Conservation (phyloP, 352 stramenopile species). For the Phytophthora cryptogea region DNA sequence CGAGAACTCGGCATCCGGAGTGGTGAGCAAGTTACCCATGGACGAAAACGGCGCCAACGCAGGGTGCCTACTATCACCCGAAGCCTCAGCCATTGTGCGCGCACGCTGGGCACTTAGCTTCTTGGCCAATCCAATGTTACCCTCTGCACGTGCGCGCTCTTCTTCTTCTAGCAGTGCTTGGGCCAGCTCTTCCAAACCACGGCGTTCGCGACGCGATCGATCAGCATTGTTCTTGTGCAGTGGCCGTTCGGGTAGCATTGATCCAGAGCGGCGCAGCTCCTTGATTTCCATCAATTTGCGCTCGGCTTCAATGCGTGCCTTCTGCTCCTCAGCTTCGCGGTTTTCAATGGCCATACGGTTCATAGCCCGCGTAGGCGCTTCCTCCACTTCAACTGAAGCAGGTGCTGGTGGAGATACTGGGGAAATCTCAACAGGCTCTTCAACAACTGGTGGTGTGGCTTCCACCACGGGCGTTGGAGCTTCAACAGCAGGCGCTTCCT, state of each 20-base stretch:
- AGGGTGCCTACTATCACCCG: constrained; percentile 40
- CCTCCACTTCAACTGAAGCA: constrained; percentile 24
- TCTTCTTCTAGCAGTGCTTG: constrained; percentile 80
- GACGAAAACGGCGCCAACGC: constrained; percentile 47
- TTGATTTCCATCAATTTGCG: constrained; percentile 85
- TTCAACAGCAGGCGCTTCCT: not conserved
- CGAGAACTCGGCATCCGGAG: constrained; percentile 16
- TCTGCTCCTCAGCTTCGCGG: constrained; percentile 72
- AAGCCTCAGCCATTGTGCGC: constrained; percentile 68
- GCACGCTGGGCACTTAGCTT: constrained; percentile 80
- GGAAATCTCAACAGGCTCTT: constrained; percentile 9
- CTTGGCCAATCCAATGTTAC: constrained; percentile 74
- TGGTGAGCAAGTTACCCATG: constrained; percentile 45
- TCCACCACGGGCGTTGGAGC: constrained; percentile 20
- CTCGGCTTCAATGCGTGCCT: constrained; percentile 78
- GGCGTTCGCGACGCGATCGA: constrained; percentile 69
- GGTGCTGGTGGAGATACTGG: constrained; percentile 21
- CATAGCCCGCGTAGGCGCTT: constrained; percentile 34
- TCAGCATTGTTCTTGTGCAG: constrained; percentile 61
- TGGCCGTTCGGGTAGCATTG: constrained; percentile 64
- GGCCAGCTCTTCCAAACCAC: constrained; percentile 79
- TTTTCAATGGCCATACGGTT: constrained; percentile 49
- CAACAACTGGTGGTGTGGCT: constrained; percentile 8
- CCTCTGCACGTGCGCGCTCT: constrained; percentile 75
- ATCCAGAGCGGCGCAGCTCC: constrained; percentile 68